These are phyloP conservation scores for Aspergillus ellipticus DNA, from an alignment of 495 filamentous ascomycete genomes.

Conservation along the genomic window DNA sequence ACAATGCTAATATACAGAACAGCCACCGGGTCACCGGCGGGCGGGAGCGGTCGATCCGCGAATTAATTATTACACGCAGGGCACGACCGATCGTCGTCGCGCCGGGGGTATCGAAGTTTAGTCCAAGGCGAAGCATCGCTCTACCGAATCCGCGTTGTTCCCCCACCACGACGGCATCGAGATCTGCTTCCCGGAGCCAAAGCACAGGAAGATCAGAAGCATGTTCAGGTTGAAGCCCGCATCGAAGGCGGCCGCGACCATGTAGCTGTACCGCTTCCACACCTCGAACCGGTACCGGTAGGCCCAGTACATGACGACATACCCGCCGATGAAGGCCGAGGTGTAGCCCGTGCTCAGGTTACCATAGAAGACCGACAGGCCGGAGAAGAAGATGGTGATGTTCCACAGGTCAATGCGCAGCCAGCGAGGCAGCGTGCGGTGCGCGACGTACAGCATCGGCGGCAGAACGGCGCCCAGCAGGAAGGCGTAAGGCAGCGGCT, in stretches of 20 bases:
- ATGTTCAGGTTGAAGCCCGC: constrained; percentile 56
- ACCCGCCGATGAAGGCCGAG: constrained; percentile 53
- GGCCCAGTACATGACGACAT: constrained; percentile 53
- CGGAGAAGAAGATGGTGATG: constrained; percentile 49
- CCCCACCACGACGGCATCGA: constrained; percentile 59
- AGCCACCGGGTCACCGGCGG: background rate
- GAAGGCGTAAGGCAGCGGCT: constrained; percentile 52
- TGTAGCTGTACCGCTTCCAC: constrained; percentile 55
- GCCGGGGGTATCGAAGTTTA: background rate
- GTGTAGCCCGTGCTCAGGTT: constrained; percentile 51
- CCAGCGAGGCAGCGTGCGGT: constrained; percentile 42
- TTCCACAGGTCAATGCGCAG: constrained; percentile 54
- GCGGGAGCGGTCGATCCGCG: background rate
- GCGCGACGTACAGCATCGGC: constrained; percentile 43
- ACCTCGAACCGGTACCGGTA: constrained; percentile 50
- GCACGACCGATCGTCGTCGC: background rate
- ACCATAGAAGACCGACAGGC: constrained; percentile 32
- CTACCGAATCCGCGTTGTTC: constrained; percentile 38
- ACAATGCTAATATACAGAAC: background rate
- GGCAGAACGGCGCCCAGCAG: constrained; percentile 50
- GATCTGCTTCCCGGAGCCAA: constrained; percentile 48
- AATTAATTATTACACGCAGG: background rate
- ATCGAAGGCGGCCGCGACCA: constrained; percentile 55
- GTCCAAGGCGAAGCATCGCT: constrained; percentile 33
- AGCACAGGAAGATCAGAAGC: constrained; percentile 54